Conservation (phyloP, 352 stramenopile species). For the Phytophthora uliginosa region DNA sequence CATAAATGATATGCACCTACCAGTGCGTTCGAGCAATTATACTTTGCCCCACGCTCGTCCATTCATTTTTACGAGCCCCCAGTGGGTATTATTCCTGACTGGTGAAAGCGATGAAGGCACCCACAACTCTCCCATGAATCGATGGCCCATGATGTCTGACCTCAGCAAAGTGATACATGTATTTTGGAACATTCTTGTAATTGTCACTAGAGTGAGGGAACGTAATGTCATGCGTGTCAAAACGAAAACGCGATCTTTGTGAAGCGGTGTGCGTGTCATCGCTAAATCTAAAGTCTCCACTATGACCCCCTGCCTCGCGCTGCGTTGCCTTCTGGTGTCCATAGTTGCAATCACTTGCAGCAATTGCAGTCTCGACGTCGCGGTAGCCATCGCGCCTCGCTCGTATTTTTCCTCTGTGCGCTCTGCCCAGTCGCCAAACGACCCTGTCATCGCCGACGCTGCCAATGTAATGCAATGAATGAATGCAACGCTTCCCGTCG, state of each 20-base stretch:
- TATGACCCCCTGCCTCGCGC: background rate
- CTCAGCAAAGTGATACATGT: no score
- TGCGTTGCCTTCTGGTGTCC: slow-evolving; percentile 1
- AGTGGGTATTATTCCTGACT: no score
- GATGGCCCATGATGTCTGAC: no score
- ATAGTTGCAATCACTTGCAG: background rate
- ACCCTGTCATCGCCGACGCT: slow-evolving; percentile 55
- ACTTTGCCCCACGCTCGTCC: no score
- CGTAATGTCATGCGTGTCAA: slow-evolving; percentile 5
- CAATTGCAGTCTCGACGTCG: background rate
- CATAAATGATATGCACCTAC: no score
- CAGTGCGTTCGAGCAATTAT: no score
- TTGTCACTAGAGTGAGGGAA: no score
- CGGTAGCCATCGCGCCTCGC: slow-evolving; percentile 27
- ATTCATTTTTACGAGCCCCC: no score
- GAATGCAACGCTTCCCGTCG: background rate
- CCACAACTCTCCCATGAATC: no score
- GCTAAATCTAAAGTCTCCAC: background rate
- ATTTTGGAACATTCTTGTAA: no score
- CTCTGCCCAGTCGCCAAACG: slow-evolving; percentile 33
- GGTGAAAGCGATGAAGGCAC: no score
- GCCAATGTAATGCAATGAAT: slow-evolving; percentile 39
- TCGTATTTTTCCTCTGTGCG: slow-evolving; percentile 43
- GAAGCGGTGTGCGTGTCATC: background rate
- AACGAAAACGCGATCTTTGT: slow-evolving; percentile 5